Conservation (phyloP, 2,329 filamentous ascomycete genomes). For the Talaromyces amestolkiae region DNA sequence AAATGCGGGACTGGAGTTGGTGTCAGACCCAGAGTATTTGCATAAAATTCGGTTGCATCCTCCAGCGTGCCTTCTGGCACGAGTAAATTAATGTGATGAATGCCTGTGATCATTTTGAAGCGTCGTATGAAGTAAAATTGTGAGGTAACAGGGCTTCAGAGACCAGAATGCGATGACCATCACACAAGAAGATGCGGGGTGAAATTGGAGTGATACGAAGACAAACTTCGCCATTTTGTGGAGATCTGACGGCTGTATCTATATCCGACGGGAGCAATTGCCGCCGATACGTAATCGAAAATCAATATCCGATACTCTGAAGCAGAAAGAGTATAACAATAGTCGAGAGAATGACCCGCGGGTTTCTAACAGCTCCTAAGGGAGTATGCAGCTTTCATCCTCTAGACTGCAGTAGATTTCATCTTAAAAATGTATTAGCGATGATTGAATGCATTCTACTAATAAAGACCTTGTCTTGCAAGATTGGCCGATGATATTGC, state of each 20-base stretch:
- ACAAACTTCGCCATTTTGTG: not conserved
- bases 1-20: slow-evolving; percentile 53
- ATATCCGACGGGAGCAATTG: slow-evolving; percentile 3
- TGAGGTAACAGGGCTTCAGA: not conserved
- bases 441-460: not conserved
- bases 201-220: not conserved
- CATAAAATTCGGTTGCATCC: slow-evolving; percentile 56
- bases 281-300: not conserved
- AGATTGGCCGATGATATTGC: not conserved
- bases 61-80: slow-evolving; percentile 54
- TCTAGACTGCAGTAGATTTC: not conserved
- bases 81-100: slow-evolving; percentile 60
- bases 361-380: not conserved
- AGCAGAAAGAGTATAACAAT: not conserved
- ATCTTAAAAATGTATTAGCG: not conserved
- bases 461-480: not conserved
- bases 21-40: slow-evolving; percentile 54
- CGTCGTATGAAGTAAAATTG: not conserved
- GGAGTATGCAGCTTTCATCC: not conserved
- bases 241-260: slow-evolving; percentile 5
- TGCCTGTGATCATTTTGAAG: slow-evolving; percentile 50
- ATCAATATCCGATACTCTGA: too few species aligned
- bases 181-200: not conserved
- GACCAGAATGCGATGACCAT: not conserved
- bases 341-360: not conserved